Evolutionary conservation across 2,329 filamentous ascomycete genomes (phyloP).

Genomic region (Intubia oerlemansii): DNA sequence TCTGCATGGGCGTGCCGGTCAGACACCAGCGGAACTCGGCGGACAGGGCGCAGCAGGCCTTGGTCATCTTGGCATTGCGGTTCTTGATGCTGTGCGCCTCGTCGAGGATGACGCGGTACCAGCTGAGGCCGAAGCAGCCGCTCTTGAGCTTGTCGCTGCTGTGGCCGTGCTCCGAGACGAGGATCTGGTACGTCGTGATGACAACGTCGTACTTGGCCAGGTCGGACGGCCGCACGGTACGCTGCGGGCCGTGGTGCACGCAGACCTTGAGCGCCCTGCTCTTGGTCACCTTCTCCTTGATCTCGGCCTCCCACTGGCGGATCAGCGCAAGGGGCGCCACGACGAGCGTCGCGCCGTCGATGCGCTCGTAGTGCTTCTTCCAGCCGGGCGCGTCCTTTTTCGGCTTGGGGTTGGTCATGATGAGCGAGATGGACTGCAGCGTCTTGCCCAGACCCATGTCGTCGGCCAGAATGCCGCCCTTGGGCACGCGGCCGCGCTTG

Average conservation of each 20-base stretch:
- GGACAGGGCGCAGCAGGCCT: conserved; percentile 68
- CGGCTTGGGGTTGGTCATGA: conserved; percentile 63
- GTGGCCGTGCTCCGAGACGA: conserved; percentile 72
- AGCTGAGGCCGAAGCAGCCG: conserved; percentile 78
- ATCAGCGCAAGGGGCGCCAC: conserved; percentile 87
- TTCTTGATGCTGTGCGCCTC: conserved; percentile 99
- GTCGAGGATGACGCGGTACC: conserved; percentile 89
- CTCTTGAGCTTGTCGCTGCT: conserved; percentile 46
- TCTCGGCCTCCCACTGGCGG: conserved; percentile 90
- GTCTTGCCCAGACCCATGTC: conserved; percentile 98
- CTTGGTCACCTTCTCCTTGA: conserved; percentile 53
- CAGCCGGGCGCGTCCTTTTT: conserved; percentile 30
- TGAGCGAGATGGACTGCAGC: conserved; percentile 74
- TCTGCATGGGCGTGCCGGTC: conserved; percentile 93
- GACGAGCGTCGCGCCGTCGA: conserved; percentile 68
- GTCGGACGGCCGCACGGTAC: conserved; percentile 58
- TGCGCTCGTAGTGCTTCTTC: conserved; percentile 45
- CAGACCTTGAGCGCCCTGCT: conserved; percentile 57
- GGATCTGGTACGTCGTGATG: conserved; percentile 88
- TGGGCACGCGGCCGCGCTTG: conserved; percentile 63
- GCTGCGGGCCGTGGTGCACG: conserved; percentile 75
- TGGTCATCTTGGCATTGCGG: conserved; percentile 82
- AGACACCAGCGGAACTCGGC: conserved; percentile 90
- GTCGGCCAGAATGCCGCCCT: conserved; percentile 86
- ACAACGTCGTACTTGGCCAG: conserved; percentile 81